A percentile compares a stretch with the other conserved stretches of the same genome.
phyloP scores from a whole-genome alignment of 2,329 filamentous ascomycete genomes.

The Myriangium duriaei region DNA sequence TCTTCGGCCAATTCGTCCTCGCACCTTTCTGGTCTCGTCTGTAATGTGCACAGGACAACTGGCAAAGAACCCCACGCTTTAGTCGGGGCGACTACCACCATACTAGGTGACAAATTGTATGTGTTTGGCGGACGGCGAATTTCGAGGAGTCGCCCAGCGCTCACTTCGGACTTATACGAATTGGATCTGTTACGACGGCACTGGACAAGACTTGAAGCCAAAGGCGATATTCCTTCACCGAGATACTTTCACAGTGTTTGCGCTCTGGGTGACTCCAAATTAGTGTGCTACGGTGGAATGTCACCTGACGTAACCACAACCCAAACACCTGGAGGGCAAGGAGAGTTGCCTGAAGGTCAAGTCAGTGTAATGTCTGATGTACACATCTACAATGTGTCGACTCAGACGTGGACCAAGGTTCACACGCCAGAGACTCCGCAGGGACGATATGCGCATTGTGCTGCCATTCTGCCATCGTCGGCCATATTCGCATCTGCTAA shows the following conservation, averaged over 20 bases:
- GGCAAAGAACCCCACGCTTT: conserved; percentile 82
- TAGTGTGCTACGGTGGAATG: conserved; percentile 98
- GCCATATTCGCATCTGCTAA: conserved; percentile 75
- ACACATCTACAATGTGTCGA: conserved; percentile 81
- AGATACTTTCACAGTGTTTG: conserved; percentile 97
- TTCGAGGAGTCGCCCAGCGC: conserved; percentile 67
- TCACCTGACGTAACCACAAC: conserved; percentile 47
- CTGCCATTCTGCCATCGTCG: conserved; percentile 78
- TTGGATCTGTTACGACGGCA: conserved; percentile 81
- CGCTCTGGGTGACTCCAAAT: conserved; percentile 80
- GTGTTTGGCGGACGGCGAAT: conserved; percentile 88
- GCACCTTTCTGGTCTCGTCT: conserved; percentile 53
- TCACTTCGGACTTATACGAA: conserved; percentile 88
- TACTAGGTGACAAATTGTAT: conserved; percentile 89
- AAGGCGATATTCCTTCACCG: conserved; percentile 75
- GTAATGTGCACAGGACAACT: conserved; percentile 67
- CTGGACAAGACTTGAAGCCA: conserved; percentile 80
- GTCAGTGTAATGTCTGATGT: conserved; percentile 97
- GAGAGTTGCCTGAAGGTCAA: conserved; percentile 15
- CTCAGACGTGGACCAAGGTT: conserved; percentile 74
- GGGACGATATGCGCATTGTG: conserved; percentile 92
- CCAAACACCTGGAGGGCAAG: conserved; percentile 53
- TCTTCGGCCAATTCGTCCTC: conserved; percentile 36
- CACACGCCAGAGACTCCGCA: conserved; percentile 64
- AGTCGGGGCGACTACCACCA: conserved; percentile 89